Evolutionary conservation across 805 yeast genomes (phyloP), one percentile per base, ranked within the genome.

Genomic region (Priceomyces carsonii): DNA sequence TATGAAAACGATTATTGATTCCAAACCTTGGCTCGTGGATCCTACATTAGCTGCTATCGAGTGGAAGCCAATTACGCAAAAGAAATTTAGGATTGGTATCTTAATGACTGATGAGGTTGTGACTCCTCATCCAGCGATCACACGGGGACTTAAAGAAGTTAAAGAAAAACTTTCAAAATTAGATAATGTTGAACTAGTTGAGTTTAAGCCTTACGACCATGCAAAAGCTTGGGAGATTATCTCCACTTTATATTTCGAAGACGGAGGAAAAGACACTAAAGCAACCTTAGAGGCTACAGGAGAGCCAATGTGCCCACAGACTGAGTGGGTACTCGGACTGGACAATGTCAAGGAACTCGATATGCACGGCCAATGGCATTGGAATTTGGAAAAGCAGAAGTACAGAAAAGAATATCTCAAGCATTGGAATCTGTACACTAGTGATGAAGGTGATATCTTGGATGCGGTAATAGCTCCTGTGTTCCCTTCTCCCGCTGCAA

Each of bases 71-170:
- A 5, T 7, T 6, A 6, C 15, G 15, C 6, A 8, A 13, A 26
- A 15, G 17, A 67, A 61, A 40, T 48, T 75, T 20, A 64, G 56
- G 12, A 52, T 76, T 43, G 77, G 73, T 3, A 52, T 14, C 45
- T 71, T 48, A 44, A 45, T 21, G 6, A 64, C 63, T 36, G 80
- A 77, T 47, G 69, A 67, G 6, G 44, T 58, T 14, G 61, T 71
- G 5, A 60, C 64, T 13, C 82, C 82, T 8, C 73, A 73, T 21
- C 83, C 84, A 1, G 80, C 82, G 8, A 66, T 79, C 13, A 44
- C 55, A 5, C 61, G 81, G 40, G 76, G 73, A 2, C 26, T 79
- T 39, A 49, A 61, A 48, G 59, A 61, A 20, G 59, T 60, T 10
- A 48, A 60, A 29, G 44, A 51, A 3, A 21, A 13, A 16, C 16